Percentiles rank a stretch among this genome's conserved stretches.
Evolutionary conservation across 2,329 filamentous ascomycete species (phyloP).

Genomic region (Alternaria metachromatica): DNA sequence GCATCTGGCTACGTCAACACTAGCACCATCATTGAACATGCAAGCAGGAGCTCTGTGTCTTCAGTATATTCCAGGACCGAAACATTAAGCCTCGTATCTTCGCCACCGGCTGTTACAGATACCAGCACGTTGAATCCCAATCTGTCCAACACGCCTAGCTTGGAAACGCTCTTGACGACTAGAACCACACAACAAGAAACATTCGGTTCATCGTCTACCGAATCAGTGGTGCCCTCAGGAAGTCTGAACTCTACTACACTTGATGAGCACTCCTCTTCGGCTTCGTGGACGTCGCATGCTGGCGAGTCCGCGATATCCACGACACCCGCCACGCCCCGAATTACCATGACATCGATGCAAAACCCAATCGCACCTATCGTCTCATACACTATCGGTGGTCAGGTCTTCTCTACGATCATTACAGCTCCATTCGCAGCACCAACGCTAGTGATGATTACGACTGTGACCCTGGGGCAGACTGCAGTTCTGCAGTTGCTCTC

Average conservation of each 20-base stretch:
- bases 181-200: background rate
- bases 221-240: background rate
- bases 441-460: background rate
- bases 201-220: background rate
- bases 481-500: background rate
- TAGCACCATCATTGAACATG: background rate
- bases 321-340: background rate
- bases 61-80: background rate
- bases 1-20: background rate
- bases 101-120: background rate
- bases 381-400: background rate
- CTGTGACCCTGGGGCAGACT: background rate
- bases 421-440: background rate
- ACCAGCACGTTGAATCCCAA: background rate
- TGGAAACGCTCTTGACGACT: background rate
- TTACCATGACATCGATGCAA: background rate
- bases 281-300: background rate
- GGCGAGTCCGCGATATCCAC: background rate
- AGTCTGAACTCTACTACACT: background rate
- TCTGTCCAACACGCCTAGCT: background rate
- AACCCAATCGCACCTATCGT: background rate
- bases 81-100: background rate
- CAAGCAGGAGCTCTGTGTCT: background rate
- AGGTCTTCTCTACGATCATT: background rate
- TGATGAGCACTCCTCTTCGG: background rate